A percentile compares a stretch with the other conserved stretches of the same genome.
phyloP scores from a whole-genome alignment of 2,329 filamentous ascomycete species.

The Trichoderma brevicompactum region DNA sequence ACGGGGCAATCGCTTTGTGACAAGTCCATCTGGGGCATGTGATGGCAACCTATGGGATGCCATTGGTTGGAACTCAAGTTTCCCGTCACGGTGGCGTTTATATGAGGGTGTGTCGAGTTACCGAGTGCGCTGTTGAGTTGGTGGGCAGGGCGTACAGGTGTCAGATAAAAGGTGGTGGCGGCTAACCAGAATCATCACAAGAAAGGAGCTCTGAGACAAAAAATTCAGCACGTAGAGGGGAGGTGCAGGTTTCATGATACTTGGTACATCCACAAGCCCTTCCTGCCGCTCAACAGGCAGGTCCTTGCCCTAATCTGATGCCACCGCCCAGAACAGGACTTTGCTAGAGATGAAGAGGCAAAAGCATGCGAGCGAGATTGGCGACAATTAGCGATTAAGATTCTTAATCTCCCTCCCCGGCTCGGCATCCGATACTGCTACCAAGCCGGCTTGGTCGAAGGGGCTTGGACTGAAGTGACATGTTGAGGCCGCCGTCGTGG shows the following conservation, averaged over 20 bases:
- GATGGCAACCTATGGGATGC: not conserved
- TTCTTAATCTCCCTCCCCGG: not conserved
- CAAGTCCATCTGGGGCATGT: not conserved
- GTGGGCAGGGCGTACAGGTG: not conserved
- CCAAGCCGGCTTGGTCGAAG: not conserved
- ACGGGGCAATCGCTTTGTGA: conserved; percentile 1
- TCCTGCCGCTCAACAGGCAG: not conserved
- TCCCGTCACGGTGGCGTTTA: conserved; percentile 8
- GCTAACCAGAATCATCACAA: not conserved
- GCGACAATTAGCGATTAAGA: not conserved
- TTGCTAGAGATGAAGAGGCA: not conserved
- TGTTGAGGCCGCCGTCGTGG: not conserved
- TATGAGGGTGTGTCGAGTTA: not conserved
- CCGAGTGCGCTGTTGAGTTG: not conserved
- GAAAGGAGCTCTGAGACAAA: too few relatives aligned
- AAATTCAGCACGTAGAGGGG: too few relatives aligned
- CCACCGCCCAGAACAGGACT: not conserved
- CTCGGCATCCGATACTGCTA: not conserved
- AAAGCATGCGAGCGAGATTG: not conserved
- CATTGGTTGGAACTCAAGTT: not conserved
- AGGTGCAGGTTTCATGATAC: not conserved
- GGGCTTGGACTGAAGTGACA: not conserved
- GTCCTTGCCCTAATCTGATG: not conserved
- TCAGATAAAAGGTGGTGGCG: not conserved
- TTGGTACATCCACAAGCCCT: not conserved